Conservation (phyloP, 345 rosid species). For the Rhodamnia rubescens region DNA sequence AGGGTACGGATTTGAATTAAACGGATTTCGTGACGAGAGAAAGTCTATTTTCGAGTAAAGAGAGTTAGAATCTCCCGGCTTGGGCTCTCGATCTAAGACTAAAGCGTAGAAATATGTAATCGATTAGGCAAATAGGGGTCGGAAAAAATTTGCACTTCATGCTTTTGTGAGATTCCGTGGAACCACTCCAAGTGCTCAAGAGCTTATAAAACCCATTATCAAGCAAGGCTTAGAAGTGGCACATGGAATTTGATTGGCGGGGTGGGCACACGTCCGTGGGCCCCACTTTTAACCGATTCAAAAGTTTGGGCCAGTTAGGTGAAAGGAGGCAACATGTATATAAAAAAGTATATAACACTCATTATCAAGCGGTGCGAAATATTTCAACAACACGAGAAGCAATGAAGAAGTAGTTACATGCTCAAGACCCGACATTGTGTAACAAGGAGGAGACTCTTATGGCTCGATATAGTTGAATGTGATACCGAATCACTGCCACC, state of each 20-base stretch:
- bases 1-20: background rate
- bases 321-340: background rate
- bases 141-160: background rate
- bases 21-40: rapidly evolving
- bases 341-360: background rate
- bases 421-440: no score
- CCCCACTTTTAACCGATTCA: rapidly evolving
- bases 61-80: background rate
- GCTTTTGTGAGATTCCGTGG: background rate
- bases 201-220: background rate
- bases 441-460: no score
- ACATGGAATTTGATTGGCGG: rapidly evolving
- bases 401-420: background rate
- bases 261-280: background rate
- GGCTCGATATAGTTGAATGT: no score
- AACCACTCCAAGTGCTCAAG: rapidly evolving
- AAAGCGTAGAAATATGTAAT: background rate
- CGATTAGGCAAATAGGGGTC: no score
- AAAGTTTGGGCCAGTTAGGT: background rate
- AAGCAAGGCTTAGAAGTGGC: rapidly evolving
- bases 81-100: background rate
- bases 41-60: background rate
- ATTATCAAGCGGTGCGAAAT: rapidly evolving
- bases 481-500: no score
- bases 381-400: background rate